Base-by-base conservation (phyloP, 768 basidiomycete species). In the Leccinum disarticulatum region DNA sequence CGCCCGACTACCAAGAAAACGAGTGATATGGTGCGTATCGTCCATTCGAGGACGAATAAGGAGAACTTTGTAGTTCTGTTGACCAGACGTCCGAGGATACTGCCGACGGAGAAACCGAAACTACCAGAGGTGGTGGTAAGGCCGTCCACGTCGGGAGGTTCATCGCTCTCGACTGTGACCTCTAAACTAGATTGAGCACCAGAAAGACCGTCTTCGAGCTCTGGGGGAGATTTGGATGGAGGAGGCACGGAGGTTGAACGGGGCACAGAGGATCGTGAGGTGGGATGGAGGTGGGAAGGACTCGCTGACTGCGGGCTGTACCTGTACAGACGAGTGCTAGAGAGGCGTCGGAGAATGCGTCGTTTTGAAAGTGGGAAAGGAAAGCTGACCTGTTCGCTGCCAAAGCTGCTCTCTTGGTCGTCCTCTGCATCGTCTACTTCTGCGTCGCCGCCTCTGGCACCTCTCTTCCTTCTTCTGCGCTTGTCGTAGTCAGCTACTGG, bases 401-500 rank as follows among this genome's bases (percentile, higher is more conserved):
- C 63, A 19, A 71, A 63, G 35, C 71, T 71, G 41, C 72, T 70
- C 62, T 74, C 81, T 25, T 80, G 78, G 15, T 82, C 82, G n/a
- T 84, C 83, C 13, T 82, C 85, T 1, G 65, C 78, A 13, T 73
- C 81, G 15, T 68, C 69, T 11, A 48, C 46, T n/a, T 66, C 76
- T 15, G 69, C 79, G 19, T 70, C 69, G 41, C 79, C 79, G 3
- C 69, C 76, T 65, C 80, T 85, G 55, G 76, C 74, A 9, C 76
- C 80, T 64, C 66, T 71, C 67, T 77, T 84, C 71, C 80, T 87
- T 74, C 79, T 82, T 65, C 76, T 79, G 55, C 76, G 77, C 73
- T 86, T 91, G 61, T 87, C 86, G 59, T 87, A 83, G 14, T 80
- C 78, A 19, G 88, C 80, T 52, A 86, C 81, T 9, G 90, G 90